Conservation (phyloP, 1,284 basidiomycete genomes). For the Cerrena zonata region DNA sequence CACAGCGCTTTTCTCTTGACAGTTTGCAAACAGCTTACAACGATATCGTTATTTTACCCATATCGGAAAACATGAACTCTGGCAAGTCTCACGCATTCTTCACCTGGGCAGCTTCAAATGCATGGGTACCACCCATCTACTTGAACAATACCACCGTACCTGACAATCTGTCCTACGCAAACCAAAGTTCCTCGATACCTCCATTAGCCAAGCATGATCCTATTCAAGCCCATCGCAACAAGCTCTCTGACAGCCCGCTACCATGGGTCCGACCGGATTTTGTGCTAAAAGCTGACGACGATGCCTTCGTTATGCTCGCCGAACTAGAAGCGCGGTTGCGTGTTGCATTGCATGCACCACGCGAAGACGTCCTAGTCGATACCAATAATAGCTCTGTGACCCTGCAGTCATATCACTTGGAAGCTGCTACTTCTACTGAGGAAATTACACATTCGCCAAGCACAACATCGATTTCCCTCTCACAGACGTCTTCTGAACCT, state of each 20-base stretch:
- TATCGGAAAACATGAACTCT: conserved; percentile 86
- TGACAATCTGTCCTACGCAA: conserved; percentile 56
- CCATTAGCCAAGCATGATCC: conserved; percentile 65
- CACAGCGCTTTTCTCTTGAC: neutral
- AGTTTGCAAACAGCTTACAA: conserved; percentile 64
- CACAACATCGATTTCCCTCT: neutral
- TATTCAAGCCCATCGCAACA: conserved; percentile 47
- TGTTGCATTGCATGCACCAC: conserved; percentile 52
- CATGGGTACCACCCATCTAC: conserved; percentile 82
- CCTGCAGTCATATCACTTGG: neutral
- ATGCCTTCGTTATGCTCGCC: conserved; percentile 88
- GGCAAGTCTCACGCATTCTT: conserved; percentile 86
- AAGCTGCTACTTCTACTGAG: neutral
- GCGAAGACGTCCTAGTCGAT: neutral
- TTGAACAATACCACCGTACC: conserved; percentile 28
- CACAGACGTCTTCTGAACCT: conserved; percentile 5
- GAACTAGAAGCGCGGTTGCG: conserved; percentile 85
- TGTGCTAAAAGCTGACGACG: conserved; percentile 89
- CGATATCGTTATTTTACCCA: conserved; percentile 81
- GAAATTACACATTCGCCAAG: neutral
- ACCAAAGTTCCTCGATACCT: conserved; percentile 46
- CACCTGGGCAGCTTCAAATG: conserved; percentile 84
- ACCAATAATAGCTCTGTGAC: neutral
- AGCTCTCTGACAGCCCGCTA: conserved; percentile 34
- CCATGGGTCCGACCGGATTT: conserved; percentile 82